A percentile compares a stretch with the other conserved stretches of the same genome.
Evolutionary conservation across 345 rosid species (phyloP).

Genomic region (Viola odorata): DNA sequence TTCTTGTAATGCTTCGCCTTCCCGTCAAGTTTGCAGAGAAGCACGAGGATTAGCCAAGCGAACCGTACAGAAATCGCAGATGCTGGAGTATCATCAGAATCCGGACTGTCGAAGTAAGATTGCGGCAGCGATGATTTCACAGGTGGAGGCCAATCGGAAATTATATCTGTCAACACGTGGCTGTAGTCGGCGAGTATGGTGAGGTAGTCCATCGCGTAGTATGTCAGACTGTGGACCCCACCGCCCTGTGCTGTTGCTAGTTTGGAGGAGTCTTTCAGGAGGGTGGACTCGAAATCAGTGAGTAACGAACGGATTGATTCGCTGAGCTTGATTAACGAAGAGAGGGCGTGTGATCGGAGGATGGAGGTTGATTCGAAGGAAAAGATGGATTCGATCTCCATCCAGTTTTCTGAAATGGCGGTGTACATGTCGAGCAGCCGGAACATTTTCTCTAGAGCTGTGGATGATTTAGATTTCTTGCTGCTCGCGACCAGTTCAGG

Average conservation of each 20-base stretch:
- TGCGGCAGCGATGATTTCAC: slow-evolving; percentile 8
- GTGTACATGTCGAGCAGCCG: slow-evolving; percentile 19
- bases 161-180: slow-evolving; percentile 15
- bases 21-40: slow-evolving; percentile 29
- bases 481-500: slow-evolving; percentile 14
- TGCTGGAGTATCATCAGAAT: slow-evolving; percentile 8
- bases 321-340: slow-evolving; percentile 16
- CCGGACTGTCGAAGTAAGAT: slow-evolving; percentile 11
- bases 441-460: slow-evolving; percentile 16
- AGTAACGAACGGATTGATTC: slow-evolving; percentile 7
- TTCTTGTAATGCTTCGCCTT: slow-evolving; percentile 23
- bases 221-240: slow-evolving; percentile 19
- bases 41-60: slow-evolving; percentile 24
- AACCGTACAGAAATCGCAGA: slow-evolving; percentile 15
- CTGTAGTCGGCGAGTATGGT: slow-evolving; percentile 19
- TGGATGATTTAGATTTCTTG: slow-evolving; percentile 20
- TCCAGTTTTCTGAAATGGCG: slow-evolving; percentile 18
- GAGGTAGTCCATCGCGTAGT: slow-evolving; percentile 17
- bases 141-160: slow-evolving; percentile 21
- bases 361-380: slow-evolving; percentile 16
- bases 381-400: slow-evolving; percentile 22
- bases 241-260: background rate
- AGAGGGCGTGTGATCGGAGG: slow-evolving; percentile 20
- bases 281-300: slow-evolving; percentile 10
- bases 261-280: slow-evolving; percentile 19